Base-by-base conservation (phyloP, 768 basidiomycete species). In the Leccinum pellstonianum region DNA sequence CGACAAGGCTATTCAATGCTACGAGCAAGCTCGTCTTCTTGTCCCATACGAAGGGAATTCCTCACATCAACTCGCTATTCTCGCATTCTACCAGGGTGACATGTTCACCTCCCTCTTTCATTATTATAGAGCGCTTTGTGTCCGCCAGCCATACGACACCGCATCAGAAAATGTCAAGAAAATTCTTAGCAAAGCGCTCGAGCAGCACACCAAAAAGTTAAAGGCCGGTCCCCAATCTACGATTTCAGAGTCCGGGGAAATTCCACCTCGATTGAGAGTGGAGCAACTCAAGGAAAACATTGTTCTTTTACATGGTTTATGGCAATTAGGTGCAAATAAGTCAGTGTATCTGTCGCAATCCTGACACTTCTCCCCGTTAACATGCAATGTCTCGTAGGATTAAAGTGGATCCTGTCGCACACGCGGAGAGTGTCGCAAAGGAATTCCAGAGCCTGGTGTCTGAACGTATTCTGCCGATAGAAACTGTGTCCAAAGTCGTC, bases 61-160 rank as follows among this genome's bases (percentile, higher is more conserved):
- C 1, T 96, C 90, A 19, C 96, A 98, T 71, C 97, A 98, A 73
- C 85, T 98, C 19, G 97, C 96, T 4, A 95, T 98, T 60, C 83
- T 98, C 33, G 84, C 93, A 3, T 86, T 88, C 5, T 95, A 97
- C 72, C 81, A 88, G 65, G 81, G 83, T 62, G 93, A 98, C 74
- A 79, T 83, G n/a, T 94, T 96, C 67, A 75, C 79, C 33, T 87
- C 91, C 31, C 77, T 93, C 9, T 82, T 90, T 54, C 89, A 94
- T 73, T 96, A 98, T 73, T 95, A 95, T 70, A 88, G 94, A 31
- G 91, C 96, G 2, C 79, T 98, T 12, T 95, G 93, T 67, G 91
- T 94, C 37, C 82, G 83, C 41, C 83, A 86, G 59, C 90, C 94
- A 0, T 99, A 95, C 74, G 87, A 91, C 54, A 90, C 92, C 0